Conservation (phyloP, 106 monocot genomes). For the Chionographis japonica region DNA sequence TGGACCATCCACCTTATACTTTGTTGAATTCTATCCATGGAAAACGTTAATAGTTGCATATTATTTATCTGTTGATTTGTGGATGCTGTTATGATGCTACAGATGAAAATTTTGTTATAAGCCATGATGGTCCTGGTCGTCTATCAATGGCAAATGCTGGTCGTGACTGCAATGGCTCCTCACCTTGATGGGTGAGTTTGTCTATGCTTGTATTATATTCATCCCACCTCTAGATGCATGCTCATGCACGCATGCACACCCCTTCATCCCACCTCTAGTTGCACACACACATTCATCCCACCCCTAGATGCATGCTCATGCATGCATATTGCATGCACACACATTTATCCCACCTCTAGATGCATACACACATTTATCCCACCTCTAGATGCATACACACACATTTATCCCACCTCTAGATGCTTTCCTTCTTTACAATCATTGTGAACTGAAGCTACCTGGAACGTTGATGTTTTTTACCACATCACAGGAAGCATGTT, state of each 20-base stretch:
- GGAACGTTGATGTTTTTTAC: not conserved
- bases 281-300: no score
- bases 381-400: not conserved
- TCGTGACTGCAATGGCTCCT: constrained; percentile 75
- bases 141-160: constrained; percentile 96
- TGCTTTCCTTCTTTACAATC: no score
- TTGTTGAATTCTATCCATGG: no score
- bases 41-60: not conserved
- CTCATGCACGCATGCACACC: not conserved
- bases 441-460: no score
- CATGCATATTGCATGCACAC: no score
- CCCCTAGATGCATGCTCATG: not conserved
- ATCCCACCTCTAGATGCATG: not conserved
- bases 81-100: not conserved
- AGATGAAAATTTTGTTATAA: constrained; percentile 86
- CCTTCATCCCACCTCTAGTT: no score
- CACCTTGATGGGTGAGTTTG: constrained; percentile 86
- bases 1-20: no score
- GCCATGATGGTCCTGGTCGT: constrained; percentile 79
- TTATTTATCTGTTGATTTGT: not conserved
- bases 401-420: no score
- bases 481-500: constrained; percentile 73
- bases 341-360: not conserved
- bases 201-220: no score
- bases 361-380: not conserved